Base-by-base conservation (phyloP, 768 basidiomycete genomes). In the Macrolepiota dolichaula region DNA sequence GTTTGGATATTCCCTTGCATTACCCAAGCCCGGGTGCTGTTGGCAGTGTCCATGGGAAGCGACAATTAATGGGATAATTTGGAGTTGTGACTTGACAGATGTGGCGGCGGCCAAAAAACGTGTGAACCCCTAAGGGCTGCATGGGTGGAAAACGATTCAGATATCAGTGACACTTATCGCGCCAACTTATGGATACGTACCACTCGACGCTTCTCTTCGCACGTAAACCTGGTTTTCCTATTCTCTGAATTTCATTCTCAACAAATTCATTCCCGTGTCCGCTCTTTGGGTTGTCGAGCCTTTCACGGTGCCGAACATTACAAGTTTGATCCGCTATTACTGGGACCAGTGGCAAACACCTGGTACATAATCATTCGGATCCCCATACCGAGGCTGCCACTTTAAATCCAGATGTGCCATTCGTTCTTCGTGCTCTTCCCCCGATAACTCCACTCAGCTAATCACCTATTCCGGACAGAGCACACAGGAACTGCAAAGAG, bases 311-410 rank as follows among this genome's bases (percentile, higher is more conserved):
- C 52, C 53, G 59, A 61, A 36, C 24, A 38, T n/a, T 25, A 32
- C 29, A 32, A 32, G 9, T 37, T 51, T 61, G 59, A 61, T 61
- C 59, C 59, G 59, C 32, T 59, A 29, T 53, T 32, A 24, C 42
- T 7, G 25, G 47, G n/a, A n/a, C 35, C 29, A 32, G 29, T 32
- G 29, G 29, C 29, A 61, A 35, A 24, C 25, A n/a, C 42, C 42
- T 44, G n/a, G 42, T 19, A 22, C 29, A 19, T 44, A 3, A 22
- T 44, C 7, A 22, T 44, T 51, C 49, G 37, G 40, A 46, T 57
- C 49, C 49, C 25, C 13, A 50, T 19, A 7, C 37, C 52, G 52
- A 37, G 52, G 32, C 19, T 1, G 12, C 11, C 22, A 7, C n/a
- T n/a, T 38, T 25, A 36, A 24, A 37, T 17, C 19, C 36, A 10